These are phyloP conservation scores for Phylloporus arenicola DNA, from an alignment of 768 basidiomycete species.

Conservation along the genomic window DNA sequence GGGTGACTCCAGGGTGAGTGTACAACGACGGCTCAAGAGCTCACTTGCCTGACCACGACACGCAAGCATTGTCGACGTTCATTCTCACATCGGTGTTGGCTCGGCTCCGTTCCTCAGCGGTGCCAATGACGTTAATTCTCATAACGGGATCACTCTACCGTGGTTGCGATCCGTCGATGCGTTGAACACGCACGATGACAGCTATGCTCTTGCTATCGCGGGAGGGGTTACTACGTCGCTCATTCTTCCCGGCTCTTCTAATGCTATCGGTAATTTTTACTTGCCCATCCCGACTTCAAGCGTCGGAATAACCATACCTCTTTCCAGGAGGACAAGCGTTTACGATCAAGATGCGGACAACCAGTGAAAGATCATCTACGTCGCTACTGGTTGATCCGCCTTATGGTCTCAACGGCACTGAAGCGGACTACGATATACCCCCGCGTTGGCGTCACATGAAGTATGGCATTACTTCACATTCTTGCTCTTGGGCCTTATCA, in stretches of 20 bases:
- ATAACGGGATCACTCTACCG: constrained; percentile 38
- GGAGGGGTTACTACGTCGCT: constrained; percentile 74
- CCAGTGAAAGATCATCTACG: constrained; percentile 59
- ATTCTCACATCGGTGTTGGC: constrained; percentile 51
- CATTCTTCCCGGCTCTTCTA: constrained; percentile 65
- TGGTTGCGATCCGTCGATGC: constrained; percentile 70
- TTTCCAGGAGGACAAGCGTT: constrained; percentile 68
- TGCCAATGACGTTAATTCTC: constrained; percentile 53
- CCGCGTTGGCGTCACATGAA: constrained; percentile 75
- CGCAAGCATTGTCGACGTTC: constrained; percentile 46
- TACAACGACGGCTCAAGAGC: not conserved
- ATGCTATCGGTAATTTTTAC: constrained; percentile 48
- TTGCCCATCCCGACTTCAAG: not conserved
- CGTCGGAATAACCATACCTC: not conserved
- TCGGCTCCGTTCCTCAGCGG: constrained; percentile 37
- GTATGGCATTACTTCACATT: constrained; percentile 28
- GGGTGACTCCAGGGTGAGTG: constrained; percentile 53
- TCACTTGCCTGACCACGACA: not conserved
- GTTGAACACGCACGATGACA: constrained; percentile 68
- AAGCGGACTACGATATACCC: constrained; percentile 28
- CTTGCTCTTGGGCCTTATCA: constrained; percentile 2
- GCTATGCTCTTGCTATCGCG: constrained; percentile 51
- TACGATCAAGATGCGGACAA: constrained; percentile 69
- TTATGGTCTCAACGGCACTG: constrained; percentile 41
- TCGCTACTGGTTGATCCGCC: constrained; percentile 74